Conservation (phyloP, 805 yeast genomes). For the Yamadazyma phyllophila region DNA sequence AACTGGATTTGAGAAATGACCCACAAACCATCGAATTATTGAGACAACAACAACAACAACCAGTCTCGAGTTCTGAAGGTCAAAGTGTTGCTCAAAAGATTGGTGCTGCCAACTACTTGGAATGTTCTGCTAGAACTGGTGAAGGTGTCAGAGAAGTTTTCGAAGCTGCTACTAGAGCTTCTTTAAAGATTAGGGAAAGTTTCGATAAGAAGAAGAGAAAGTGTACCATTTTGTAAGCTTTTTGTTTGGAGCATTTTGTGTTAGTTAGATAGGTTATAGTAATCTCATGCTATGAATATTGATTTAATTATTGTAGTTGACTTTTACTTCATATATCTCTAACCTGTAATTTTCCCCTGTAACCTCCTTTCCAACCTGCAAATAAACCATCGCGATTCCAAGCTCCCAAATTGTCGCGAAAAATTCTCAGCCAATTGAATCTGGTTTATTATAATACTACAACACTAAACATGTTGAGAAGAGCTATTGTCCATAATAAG, state of each 20-base stretch:
- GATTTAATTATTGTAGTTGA: neutral
- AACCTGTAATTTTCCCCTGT: too few relatives aligned
- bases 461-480: conserved; percentile 11
- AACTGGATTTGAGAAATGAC: conserved; percentile 84
- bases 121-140: conserved; percentile 90
- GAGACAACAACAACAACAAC: conserved; percentile 71
- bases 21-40: conserved; percentile 72
- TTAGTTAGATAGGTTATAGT: neutral
- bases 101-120: conserved; percentile 82
- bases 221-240: conserved; percentile 61
- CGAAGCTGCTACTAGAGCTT: conserved; percentile 90
- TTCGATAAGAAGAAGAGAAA: conserved; percentile 58
- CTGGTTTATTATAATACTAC: conserved; percentile 1
- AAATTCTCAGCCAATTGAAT: conserved; percentile 9
- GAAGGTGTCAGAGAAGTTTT: conserved; percentile 92
- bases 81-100: conserved; percentile 84
- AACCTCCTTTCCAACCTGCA: too few relatives aligned
- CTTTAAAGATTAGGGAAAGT: conserved; percentile 64
- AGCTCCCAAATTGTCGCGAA: neutral
- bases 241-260: neutral
- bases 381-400: neutral
- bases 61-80: conserved; percentile 81
- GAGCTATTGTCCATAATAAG: conserved; percentile 4
- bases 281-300: neutral
- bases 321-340: neutral